These are phyloP conservation scores for Wickerhamiella spandovensis DNA, from an alignment of 805 yeast species.

Conservation along the genomic window DNA sequence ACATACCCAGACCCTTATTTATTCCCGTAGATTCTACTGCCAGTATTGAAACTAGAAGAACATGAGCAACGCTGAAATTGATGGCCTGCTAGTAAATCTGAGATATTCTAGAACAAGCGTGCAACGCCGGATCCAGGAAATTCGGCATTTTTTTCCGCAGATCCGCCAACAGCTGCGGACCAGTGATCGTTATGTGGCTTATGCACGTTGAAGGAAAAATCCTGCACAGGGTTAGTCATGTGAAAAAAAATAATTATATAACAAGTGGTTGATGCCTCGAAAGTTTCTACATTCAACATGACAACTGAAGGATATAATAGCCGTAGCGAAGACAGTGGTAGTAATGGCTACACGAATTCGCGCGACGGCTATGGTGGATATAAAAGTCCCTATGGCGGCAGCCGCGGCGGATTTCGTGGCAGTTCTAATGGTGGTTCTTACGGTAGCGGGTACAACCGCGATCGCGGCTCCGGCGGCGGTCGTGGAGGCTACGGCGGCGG, in stretches of 20 bases:
- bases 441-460: conserved; percentile 27
- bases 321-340: neutral
- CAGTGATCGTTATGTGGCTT: neutral
- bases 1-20: neutral
- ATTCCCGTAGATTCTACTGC: neutral
- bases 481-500: conserved; percentile 29
- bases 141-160: no score
- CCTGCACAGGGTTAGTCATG: conserved; percentile 1
- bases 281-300: neutral
- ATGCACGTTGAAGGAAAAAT: neutral
- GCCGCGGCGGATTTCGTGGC: conserved; percentile 20
- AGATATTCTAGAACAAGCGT: no score
- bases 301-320: neutral
- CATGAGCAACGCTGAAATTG: neutral
- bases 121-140: no score
- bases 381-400: conserved; percentile 15
- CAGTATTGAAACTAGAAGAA: no score
- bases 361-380: conserved; percentile 8
- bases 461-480: conserved; percentile 29
- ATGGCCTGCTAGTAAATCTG: no score
- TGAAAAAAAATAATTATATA: neutral
- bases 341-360: neutral
- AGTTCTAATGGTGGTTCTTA: conserved; percentile 19
- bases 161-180: neutral
- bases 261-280: neutral